phyloP scores from a whole-genome alignment of 768 basidiomycete species.

The Suillus weaverae region DNA sequence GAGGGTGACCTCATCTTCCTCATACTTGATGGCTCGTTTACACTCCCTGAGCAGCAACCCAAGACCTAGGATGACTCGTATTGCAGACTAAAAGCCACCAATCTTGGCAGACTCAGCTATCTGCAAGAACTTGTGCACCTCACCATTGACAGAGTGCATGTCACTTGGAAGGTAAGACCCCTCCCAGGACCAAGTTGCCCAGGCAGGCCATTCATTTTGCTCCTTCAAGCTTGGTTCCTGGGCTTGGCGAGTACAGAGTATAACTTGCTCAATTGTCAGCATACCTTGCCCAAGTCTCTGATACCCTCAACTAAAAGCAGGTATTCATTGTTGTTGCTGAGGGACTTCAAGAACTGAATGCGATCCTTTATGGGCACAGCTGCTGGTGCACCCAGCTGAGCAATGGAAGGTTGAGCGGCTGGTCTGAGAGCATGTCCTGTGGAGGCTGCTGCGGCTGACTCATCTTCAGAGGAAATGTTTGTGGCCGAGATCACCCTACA shows the following conservation, averaged over 20 bases:
- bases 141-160: not conserved
- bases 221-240: not conserved
- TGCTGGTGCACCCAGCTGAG: not conserved
- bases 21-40: not conserved
- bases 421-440: not conserved
- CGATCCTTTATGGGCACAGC: not conserved
- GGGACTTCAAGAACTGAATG: not conserved
- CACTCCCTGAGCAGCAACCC: not conserved
- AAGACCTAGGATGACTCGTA: not conserved
- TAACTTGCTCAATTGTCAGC: not conserved
- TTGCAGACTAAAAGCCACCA: not conserved
- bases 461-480: not conserved
- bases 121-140: not conserved
- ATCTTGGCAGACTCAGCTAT: not conserved
- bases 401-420: not conserved
- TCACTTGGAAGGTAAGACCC: not conserved
- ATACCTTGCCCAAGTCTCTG: not conserved
- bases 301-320: not conserved
- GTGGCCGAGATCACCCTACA: not conserved
- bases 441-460: not conserved
- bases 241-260: not conserved
- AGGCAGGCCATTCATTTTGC: not conserved
- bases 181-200: not conserved
- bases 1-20: not conserved
- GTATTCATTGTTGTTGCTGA: not conserved